Percentiles rank a stretch among this genome's conserved stretches.
phyloP scores from a whole-genome alignment of 768 basidiomycete genomes.

The Amanita fuliginea region DNA sequence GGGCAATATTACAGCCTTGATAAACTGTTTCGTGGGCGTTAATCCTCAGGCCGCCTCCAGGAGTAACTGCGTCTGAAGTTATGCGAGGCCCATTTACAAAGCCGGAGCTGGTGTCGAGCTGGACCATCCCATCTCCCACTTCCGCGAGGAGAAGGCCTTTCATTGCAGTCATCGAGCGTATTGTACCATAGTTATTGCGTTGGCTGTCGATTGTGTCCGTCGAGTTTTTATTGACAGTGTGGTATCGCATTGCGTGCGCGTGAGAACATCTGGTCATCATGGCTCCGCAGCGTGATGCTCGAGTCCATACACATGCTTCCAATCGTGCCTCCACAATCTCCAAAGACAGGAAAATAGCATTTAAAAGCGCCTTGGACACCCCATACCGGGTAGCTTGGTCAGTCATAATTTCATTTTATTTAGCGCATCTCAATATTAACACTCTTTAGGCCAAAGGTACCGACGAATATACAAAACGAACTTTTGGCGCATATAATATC shows the following conservation, averaged over 20 bases:
- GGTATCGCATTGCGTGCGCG: neutral
- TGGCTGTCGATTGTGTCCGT: neutral
- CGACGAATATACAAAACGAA: slow-evolving; percentile 51
- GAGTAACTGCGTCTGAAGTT: slow-evolving; percentile 22
- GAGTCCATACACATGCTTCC: slow-evolving; percentile 44
- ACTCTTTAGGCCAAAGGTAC: slow-evolving; percentile 46
- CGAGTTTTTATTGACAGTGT: neutral
- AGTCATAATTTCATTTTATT: slow-evolving; percentile 7
- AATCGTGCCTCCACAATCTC: slow-evolving; percentile 44
- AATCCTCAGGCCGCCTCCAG: slow-evolving; percentile 15
- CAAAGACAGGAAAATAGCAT: slow-evolving; percentile 51
- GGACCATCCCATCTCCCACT: slow-evolving; percentile 34
- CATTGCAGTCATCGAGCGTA: slow-evolving; percentile 30
- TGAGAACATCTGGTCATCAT: slow-evolving; percentile 16
- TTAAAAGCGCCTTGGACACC: slow-evolving; percentile 61
- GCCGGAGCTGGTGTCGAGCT: slow-evolving; percentile 27
- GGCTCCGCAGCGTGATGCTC: slow-evolving; percentile 25
- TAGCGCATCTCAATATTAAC: slow-evolving; percentile 6
- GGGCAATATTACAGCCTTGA: slow-evolving; percentile 17
- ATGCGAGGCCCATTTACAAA: slow-evolving; percentile 27
- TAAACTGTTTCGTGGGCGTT: slow-evolving; percentile 1
- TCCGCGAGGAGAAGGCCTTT: slow-evolving; percentile 36
- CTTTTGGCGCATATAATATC: slow-evolving; percentile 40
- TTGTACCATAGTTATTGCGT: slow-evolving; percentile 5
- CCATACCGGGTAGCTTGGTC: slow-evolving; percentile 67